Evolutionary conservation across 1,284 basidiomycete genomes (phyloP), one percentile per base, ranked within the genome.

Genomic region (Tylopilus sp.): DNA sequence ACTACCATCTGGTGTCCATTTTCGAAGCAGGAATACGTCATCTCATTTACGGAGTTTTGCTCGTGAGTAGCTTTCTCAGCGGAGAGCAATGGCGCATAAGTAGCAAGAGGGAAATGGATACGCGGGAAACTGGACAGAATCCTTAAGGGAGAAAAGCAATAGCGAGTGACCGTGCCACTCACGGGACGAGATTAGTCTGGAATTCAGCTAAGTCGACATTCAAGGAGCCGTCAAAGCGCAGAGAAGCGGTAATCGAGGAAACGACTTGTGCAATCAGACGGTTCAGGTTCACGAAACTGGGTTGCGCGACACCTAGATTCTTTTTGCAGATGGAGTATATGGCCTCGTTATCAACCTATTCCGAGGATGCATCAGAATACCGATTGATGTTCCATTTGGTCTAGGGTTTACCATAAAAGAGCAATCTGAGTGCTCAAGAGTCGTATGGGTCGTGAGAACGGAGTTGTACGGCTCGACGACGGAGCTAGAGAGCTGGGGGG

Each of bases 381-480:
- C 18, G 16, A 50, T 37, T 2, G 0, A 46, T 21, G 11, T 6
- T 25, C 12, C 15, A 21, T 28, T 46, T 23, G 13, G 8, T 28
- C 31, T 35, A 41, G 42, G 21, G 55, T 66, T 46, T 60, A 81
- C 94, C 93, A 97, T 96, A 81, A 97, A 97, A 47, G 96, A 98
- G 74, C 96, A 99, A 76, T 99, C 96, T 12, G 93, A 97, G 74
- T 98, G 95, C 75, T 99, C 97, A 51, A 99, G 87, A 48, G 97
- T 99, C 55, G 96, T 97, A 76, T 99, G 96, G 39, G 97, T 99
- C 44, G 97, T 99, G 55, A 99, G 78, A 51, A 99, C 92, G 29
- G 94, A 93, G 82, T 99, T 99, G 81, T 99, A 99, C 2, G 96
- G 96, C 75, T 99, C 97, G 49, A 99, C 97, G 55, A 99, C 91